Percentiles rank a stretch among this genome's conserved stretches.
Evolutionary conservation across 2,329 filamentous ascomycete genomes (phyloP).

Genomic region (Gaeumannomyces tritici): DNA sequence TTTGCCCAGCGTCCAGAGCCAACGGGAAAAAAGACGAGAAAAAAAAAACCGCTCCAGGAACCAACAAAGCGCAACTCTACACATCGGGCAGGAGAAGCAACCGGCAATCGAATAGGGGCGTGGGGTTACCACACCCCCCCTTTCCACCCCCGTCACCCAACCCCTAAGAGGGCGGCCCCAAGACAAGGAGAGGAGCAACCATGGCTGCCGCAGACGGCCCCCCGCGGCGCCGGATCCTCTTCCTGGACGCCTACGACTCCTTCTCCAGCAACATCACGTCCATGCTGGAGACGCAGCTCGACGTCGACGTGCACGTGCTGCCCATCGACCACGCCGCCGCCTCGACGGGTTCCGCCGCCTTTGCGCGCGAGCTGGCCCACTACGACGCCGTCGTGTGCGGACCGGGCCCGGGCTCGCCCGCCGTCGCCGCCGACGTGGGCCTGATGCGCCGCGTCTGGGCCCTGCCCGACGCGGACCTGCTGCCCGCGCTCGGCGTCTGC

Average conservation of each 20-base stretch:
- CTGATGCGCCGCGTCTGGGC: slow-evolving; percentile 71
- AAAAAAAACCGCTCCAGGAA: neutral
- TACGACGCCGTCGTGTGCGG: slow-evolving; percentile 86
- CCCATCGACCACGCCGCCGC: slow-evolving; percentile 54
- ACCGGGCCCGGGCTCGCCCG: slow-evolving; percentile 79
- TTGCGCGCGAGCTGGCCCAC: slow-evolving; percentile 34
- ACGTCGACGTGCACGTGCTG: slow-evolving; percentile 59
- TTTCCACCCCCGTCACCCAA: neutral
- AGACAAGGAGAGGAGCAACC: neutral
- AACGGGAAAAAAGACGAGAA: too few relatives aligned
- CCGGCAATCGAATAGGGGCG: neutral
- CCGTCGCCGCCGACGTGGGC: slow-evolving; percentile 65
- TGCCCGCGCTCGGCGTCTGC: slow-evolving; percentile 83
- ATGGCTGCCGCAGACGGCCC: neutral
- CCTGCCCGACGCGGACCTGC: slow-evolving; percentile 42
- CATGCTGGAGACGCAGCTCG: slow-evolving; percentile 61
- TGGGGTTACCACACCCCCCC: neutral
- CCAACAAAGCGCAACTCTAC: neutral
- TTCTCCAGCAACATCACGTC: slow-evolving; percentile 93
- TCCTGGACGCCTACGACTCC: slow-evolving; percentile 93
- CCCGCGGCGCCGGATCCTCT: slow-evolving; percentile 50
- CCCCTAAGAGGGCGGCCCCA: neutral
- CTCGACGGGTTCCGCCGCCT: slow-evolving; percentile 22
- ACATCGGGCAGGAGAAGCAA: neutral
- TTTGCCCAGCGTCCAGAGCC: too few relatives aligned